These are phyloP conservation scores for Nannochloropsis salina DNA, from an alignment of 108 stramenopile species.

Conservation along the genomic window DNA sequence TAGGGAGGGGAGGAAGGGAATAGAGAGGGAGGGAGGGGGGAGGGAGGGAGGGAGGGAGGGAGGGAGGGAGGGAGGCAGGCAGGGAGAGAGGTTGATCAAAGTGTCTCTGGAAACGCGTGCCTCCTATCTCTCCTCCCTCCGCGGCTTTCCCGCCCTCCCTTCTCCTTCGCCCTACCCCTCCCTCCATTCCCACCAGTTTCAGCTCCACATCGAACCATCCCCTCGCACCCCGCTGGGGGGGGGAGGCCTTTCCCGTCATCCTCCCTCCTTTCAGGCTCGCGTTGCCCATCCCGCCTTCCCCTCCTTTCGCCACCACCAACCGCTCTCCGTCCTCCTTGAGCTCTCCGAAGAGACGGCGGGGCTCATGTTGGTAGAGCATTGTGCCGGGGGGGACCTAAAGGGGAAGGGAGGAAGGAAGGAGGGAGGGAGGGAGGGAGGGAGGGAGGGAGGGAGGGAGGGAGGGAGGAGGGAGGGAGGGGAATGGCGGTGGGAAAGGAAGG, in stretches of 20 bases:
- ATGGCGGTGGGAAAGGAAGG: too few relatives aligned
- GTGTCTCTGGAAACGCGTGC: neutral
- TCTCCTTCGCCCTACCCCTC: neutral
- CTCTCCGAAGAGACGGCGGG: conserved; percentile 60
- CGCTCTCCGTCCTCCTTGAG: conserved; percentile 67
- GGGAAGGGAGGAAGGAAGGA: neutral
- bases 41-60: neutral
- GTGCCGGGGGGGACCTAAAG: conserved; percentile 23
- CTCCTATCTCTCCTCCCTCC: neutral
- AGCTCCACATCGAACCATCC: conserved; percentile 84
- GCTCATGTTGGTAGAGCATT: neutral
- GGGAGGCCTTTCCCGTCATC: conserved; percentile 29
- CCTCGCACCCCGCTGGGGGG: conserved; percentile 51
- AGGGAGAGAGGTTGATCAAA: neutral
- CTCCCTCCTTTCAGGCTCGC: conserved; percentile 66
- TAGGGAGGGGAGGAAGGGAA: neutral
- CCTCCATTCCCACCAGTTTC: conserved; percentile 64
- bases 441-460: too few relatives aligned
- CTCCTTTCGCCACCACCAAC: conserved; percentile 81
- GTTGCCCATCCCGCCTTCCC: conserved; percentile 90
- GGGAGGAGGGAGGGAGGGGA: too few relatives aligned
- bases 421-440: neutral
- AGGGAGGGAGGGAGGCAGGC: neutral
- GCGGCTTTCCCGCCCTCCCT: neutral
- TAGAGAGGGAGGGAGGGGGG: neutral